Evolutionary conservation across 352 stramenopile species (phyloP).

Genomic region (Globisporangium lucens): DNA sequence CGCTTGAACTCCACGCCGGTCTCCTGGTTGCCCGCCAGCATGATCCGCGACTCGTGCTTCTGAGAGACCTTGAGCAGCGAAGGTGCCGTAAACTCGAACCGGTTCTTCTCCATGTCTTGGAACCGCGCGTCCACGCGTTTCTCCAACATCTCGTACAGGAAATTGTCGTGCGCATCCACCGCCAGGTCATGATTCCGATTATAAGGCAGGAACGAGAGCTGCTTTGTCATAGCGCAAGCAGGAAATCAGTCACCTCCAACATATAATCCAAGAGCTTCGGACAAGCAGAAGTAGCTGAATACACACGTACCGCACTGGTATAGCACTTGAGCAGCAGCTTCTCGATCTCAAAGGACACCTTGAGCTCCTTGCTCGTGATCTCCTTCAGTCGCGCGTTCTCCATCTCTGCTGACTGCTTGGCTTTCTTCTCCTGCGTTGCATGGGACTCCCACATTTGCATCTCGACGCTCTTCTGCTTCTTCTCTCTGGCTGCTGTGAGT

Average conservation of each 20-base stretch:
- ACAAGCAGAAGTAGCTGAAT: not conserved
- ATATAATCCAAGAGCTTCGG: too few species aligned
- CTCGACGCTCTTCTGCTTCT: not conserved
- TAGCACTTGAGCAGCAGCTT: conserved; percentile 18
- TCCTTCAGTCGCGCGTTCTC: conserved; percentile 16
- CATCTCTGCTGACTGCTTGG: not conserved
- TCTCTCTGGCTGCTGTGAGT: too few species aligned
- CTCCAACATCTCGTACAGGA: conserved; percentile 16
- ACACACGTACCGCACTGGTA: conserved; percentile 8
- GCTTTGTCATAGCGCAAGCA: not conserved
- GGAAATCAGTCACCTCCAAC: not conserved
- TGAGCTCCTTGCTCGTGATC: conserved; percentile 8
- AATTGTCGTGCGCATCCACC: conserved; percentile 8
- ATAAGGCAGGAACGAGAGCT: conserved; percentile 12
- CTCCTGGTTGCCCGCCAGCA: conserved; percentile 5
- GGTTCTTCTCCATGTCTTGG: not conserved
- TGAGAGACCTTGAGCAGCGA: not conserved
- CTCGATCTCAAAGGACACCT: conserved; percentile 9
- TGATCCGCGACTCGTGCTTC: conserved; percentile 12
- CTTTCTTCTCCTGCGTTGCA: not conserved
- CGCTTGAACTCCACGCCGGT: conserved; percentile 16
- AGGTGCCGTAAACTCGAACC: conserved; percentile 1
- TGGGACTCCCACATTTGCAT: not conserved
- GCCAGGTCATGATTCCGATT: conserved; percentile 5
- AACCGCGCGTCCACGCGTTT: not conserved